Base-by-base conservation (phyloP, 257 asterid species). In the Primulina huaijiensis region DNA sequence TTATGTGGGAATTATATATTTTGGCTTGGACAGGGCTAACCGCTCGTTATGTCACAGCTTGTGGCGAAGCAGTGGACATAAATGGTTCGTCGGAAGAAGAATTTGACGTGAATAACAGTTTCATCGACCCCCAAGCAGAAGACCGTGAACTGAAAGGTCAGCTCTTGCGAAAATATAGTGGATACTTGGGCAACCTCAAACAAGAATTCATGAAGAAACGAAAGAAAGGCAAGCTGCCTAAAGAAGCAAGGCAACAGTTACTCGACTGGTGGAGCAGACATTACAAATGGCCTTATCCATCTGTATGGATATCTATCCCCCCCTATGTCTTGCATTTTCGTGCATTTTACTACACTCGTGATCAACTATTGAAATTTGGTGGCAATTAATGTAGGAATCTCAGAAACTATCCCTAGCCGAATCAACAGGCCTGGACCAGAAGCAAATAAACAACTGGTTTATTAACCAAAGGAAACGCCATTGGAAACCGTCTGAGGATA, bases 131-230 rank as follows among this genome's bases (percentile, higher is more conserved):
- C 43, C 95, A 87, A 77, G 99, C 96, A 0, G 99, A 89, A 78
- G 97, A 93, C 17, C 73, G 85, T 21, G 96, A 93, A 64, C 85
- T 93, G 14, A 93, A 93, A 80, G 94, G 96, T 12, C 99, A 89
- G 85, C 87, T 93, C 50, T 67, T 93, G 65, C 92, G 96, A 5
- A 93, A 93, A 74, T 93, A 93, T 81, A 90, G 99, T 17, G 99
- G 99, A 35, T 93, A 90, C 68, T 69, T 93, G 55, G 99, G 99
- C 67, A 90, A 92, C 82, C 92, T 93, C 66, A 93, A 90, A 79
- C 97, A 90, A 73, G 99, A 93, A 69, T 93, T 93, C 89, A 93
- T 89, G 99, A 93, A 93, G 97, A 93, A 93, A 63, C 79, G 96
- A n/a, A 93, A 93, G 96, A 93, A 93, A 72, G 99, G 99, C 14